Percentiles rank a stretch among this genome's conserved stretches.
Evolutionary conservation across 2,329 filamentous ascomycete genomes (phyloP).

Genomic region (Ramularia collo-cygni): DNA sequence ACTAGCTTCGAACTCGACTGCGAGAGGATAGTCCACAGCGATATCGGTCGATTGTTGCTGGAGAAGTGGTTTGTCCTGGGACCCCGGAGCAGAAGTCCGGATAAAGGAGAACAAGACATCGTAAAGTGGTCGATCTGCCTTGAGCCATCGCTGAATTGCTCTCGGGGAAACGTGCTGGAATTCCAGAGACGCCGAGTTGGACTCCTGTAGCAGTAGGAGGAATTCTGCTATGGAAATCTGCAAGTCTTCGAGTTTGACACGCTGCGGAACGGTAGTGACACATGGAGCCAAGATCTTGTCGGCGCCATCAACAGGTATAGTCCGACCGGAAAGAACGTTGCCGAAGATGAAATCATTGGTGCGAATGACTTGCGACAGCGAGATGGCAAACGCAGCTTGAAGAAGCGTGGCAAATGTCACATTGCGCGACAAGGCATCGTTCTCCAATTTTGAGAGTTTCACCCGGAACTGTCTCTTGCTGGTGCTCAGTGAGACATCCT

Average conservation of each 20-base stretch:
- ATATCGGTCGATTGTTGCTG: conserved; percentile 6
- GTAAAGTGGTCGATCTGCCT: conserved; percentile 11
- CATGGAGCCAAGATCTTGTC: conserved; percentile 14
- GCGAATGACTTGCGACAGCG: conserved; percentile 6
- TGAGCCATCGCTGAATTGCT: conserved; percentile 10
- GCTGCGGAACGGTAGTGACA: conserved; percentile 11
- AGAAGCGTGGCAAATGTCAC: conserved; percentile 8
- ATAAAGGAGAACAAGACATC: conserved; percentile 13
- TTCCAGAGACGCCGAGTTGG: conserved; percentile 9
- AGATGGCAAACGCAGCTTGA: conserved; percentile 8
- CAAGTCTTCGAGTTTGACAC: conserved; percentile 5
- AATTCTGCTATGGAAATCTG: not conserved
- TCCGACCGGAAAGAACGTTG: conserved; percentile 11
- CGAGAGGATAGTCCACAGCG: conserved; percentile 12
- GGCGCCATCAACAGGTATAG: conserved; percentile 6
- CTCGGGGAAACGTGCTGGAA: conserved; percentile 11
- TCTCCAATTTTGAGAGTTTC: conserved; percentile 4
- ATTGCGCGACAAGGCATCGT: not conserved
- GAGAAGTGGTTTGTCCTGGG: conserved; percentile 1
- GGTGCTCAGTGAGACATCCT: conserved; percentile 3
- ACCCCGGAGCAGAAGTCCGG: not conserved
- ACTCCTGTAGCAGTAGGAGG: conserved; percentile 4
- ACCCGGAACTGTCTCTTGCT: conserved; percentile 1
- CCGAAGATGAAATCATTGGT: conserved; percentile 12
- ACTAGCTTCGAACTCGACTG: conserved; percentile 10